Percentiles rank a stretch among this genome's conserved stretches.
Evolutionary conservation across 148 eudicot genomes (phyloP).

Genomic region (Camellia granthamiana): DNA sequence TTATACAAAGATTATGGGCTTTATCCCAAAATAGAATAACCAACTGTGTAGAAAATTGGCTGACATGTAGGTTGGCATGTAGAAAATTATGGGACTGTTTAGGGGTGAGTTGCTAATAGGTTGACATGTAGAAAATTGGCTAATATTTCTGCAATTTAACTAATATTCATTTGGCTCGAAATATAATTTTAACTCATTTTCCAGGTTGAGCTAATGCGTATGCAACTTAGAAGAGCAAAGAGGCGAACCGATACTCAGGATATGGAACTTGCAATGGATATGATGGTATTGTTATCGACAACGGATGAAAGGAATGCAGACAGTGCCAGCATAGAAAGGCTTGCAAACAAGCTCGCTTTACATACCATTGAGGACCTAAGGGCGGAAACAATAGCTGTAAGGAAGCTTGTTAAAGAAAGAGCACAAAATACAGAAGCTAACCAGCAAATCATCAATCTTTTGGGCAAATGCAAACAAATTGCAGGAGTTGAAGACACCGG

Average conservation of each 20-base stretch:
- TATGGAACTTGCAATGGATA: slow-evolving; percentile 62
- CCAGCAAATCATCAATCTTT: slow-evolving; percentile 39
- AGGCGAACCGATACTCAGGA: slow-evolving; percentile 69
- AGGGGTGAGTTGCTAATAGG: too few relatives aligned
- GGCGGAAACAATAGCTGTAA: slow-evolving; percentile 47
- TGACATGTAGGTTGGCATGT: too few relatives aligned
- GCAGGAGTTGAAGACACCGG: slow-evolving; percentile 53
- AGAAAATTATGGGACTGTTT: not conserved
- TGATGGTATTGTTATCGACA: slow-evolving; percentile 47
- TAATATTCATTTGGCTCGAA: not conserved
- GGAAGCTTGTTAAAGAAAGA: slow-evolving; percentile 48
- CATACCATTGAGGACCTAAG: slow-evolving; percentile 47
- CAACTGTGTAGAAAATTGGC: too few relatives aligned
- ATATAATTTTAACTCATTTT: not conserved
- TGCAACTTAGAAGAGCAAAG: slow-evolving; percentile 63
- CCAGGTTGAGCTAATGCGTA: slow-evolving; percentile 57
- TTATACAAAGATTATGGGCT: too few relatives aligned
- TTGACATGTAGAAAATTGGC: not conserved
- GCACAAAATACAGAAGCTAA: slow-evolving; percentile 42
- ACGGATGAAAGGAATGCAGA: slow-evolving; percentile 48
- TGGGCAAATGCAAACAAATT: slow-evolving; percentile 54
- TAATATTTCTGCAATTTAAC: not conserved
- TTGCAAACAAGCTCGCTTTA: slow-evolving; percentile 57
- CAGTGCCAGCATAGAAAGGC: slow-evolving; percentile 45
- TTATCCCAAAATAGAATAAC: too few relatives aligned